These are phyloP conservation scores for Zalaria sp. DNA, from an alignment of 2,329 filamentous ascomycete species.

Conservation along the genomic window DNA sequence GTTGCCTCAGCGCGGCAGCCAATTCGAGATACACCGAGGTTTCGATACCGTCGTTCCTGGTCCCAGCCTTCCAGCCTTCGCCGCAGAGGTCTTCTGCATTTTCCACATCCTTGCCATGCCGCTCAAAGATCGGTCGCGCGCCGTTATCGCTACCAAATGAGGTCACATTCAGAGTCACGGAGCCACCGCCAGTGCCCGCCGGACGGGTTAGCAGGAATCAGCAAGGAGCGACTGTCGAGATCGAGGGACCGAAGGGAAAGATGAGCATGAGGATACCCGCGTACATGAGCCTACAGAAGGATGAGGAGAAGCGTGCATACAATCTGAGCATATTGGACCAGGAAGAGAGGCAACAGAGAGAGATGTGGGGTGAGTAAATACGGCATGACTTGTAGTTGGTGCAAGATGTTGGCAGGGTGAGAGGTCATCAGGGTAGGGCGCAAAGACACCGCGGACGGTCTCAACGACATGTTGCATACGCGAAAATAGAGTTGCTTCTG, in stretches of 20 bases:
- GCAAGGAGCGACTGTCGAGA: constrained; percentile 52
- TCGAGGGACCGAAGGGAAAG: constrained; percentile 71
- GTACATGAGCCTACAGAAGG: constrained; percentile 60
- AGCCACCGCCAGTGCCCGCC: constrained; percentile 42
- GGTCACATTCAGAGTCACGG: constrained; percentile 57
- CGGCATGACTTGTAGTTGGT: background rate
- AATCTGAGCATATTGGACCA: constrained; percentile 57
- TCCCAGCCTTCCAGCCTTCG: constrained; percentile 51
- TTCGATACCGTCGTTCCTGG: constrained; percentile 56
- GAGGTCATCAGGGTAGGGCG: no score
- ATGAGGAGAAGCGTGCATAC: constrained; percentile 48
- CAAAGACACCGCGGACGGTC: no score
- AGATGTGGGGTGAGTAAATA: constrained; percentile 75
- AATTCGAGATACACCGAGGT: constrained; percentile 2
- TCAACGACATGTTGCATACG: no score
- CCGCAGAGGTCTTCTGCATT: constrained; percentile 40
- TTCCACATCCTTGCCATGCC: constrained; percentile 51
- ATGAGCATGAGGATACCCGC: constrained; percentile 65
- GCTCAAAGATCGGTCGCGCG: constrained; percentile 76
- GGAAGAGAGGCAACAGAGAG: constrained; percentile 59
- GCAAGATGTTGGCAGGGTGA: background rate
- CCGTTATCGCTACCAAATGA: constrained; percentile 70
- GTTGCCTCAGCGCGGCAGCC: constrained; percentile 28
- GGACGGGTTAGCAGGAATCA: constrained; percentile 48
- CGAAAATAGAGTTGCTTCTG: no score